phyloP scores from a whole-genome alignment of 2,329 filamentous ascomycete genomes.

The Dothistroma septosporum region DNA sequence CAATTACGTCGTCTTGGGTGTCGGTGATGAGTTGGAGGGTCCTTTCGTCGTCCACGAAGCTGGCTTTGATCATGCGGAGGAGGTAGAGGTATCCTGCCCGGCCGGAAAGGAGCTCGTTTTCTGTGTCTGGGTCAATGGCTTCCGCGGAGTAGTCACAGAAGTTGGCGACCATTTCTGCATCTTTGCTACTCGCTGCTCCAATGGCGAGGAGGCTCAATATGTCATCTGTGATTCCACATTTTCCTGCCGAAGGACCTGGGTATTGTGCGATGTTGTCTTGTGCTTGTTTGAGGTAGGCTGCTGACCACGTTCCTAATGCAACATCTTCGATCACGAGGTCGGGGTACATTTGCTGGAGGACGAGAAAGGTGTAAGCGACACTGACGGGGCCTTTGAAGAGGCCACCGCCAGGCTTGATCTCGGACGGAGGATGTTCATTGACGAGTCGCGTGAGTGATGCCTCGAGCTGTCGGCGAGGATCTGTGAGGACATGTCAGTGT shows the following conservation, averaged over 20 bases:
- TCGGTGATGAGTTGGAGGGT: conserved; percentile 51
- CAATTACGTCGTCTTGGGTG: conserved; percentile 55
- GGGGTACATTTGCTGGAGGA: conserved; percentile 48
- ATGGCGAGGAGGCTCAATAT: conserved; percentile 49
- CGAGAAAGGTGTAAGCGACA: conserved; percentile 49
- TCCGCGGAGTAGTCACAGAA: conserved; percentile 50
- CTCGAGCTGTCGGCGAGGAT: conserved; percentile 49
- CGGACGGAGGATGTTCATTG: conserved; percentile 45
- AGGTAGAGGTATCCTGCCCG: conserved; percentile 65
- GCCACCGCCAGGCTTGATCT: conserved; percentile 45
- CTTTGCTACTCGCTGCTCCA: conserved; percentile 48
- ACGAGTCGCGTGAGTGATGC: conserved; percentile 49
- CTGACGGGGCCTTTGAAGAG: conserved; percentile 50
- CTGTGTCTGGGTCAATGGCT: conserved; percentile 44
- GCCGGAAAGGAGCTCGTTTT: conserved; percentile 64
- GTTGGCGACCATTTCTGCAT: conserved; percentile 47
- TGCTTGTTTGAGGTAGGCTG: conserved; percentile 49
- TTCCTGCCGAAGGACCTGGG: conserved; percentile 42
- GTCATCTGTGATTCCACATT: conserved; percentile 50
- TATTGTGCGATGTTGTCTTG: conserved; percentile 49
- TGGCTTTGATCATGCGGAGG: conserved; percentile 58
- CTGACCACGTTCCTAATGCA: conserved; percentile 47
- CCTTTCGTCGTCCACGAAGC: conserved; percentile 49
- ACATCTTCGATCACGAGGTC: conserved; percentile 46
- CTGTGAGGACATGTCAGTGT: conserved; percentile 20